Percentiles rank a stretch among this genome's conserved stretches.
phyloP scores from a whole-genome alignment of 257 asterid species.

The Cynanchum wilfordii region DNA sequence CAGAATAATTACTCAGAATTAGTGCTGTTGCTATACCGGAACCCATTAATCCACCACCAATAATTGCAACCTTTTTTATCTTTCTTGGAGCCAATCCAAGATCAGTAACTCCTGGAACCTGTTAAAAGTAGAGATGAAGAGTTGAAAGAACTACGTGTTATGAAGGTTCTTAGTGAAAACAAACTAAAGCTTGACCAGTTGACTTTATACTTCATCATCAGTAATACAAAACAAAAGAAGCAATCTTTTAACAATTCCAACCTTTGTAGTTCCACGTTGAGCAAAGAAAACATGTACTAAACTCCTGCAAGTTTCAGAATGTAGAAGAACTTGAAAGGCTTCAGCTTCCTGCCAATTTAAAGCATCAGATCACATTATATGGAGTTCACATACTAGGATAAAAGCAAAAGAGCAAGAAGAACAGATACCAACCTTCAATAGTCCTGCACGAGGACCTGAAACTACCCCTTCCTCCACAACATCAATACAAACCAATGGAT shows the following conservation, averaged over 20 bases:
- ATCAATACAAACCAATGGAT: conserved; percentile 87
- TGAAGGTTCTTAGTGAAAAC: neutral
- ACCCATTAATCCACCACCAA: conserved; percentile 99
- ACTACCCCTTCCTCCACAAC: conserved; percentile 85
- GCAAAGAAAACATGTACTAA: conserved; percentile 94
- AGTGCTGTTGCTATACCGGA: conserved; percentile 93
- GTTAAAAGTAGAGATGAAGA: conserved; percentile 23
- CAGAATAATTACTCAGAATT: conserved; percentile 61
- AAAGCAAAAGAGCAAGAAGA: conserved; percentile 11
- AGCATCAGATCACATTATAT: neutral
- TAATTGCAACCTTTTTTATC: conserved; percentile 73
- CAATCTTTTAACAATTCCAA: conserved; percentile 8
- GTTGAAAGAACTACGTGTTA: neutral
- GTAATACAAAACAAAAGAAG: neutral
- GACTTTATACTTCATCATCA: neutral
- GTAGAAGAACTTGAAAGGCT: conserved; percentile 66
- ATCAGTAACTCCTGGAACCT: conserved; percentile 93
- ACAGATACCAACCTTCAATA: conserved; percentile 58
- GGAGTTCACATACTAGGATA: neutral
- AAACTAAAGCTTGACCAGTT: neutral
- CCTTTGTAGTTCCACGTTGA: conserved; percentile 95
- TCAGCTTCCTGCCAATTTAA: conserved; percentile 72
- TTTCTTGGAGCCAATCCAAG: conserved; percentile 74
- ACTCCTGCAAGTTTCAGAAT: conserved; percentile 82
- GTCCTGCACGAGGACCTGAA: conserved; percentile 84